Base-by-base conservation (phyloP, 495 filamentous ascomycete species). In the Astrocystis sublimbata region DNA sequence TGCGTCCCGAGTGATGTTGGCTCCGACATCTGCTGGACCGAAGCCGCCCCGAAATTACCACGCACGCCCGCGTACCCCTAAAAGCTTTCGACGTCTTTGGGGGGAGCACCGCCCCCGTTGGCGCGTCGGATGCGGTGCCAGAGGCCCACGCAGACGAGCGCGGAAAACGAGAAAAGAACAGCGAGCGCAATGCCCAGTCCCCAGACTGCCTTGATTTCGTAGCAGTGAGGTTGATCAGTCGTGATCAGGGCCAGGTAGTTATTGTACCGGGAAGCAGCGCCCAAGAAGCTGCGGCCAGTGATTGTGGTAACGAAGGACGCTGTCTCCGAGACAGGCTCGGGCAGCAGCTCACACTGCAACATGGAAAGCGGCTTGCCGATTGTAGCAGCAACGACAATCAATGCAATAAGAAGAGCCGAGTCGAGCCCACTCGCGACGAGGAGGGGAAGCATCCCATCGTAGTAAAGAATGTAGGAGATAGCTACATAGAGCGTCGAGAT, bases 121-220 rank as follows among this genome's bases (percentile, higher is more conserved):
- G 26, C 23, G 5, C 52, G n/a, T 49, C 65, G 69, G 30, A 69
- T 64, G 28, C 72, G 68, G 38, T 73, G 76, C 87, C 86, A 89
- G 31, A 89, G 75, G 60, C 80, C 82, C 60, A 80, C 69, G 67
- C 81, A 82, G 70, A 83, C 80, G 9, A 88, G 72, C 33, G 78
- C 67, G 5, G 86, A 86, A 57, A 91, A 85, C 60, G 86, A 83
- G 67, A 94, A 92, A 46, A 92, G 75, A 26, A 93, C 85, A 72
- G 88, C 93, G 35, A 93, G 79, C 6, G 89, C 88, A 78, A 96
- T 96, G 74, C 84, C 83, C 58, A 97, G 73, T 17, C 92, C 93
- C 93, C 92, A 97, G 63, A 93, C 86, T 10, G 89, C 85, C 80
- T 97, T 96, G 74, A 89, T 88, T 81, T 94, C 87, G 65, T 84